Evolutionary conservation across 2,329 filamentous ascomycete species (phyloP).

Genomic region (Dothideomycetes sp.): DNA sequence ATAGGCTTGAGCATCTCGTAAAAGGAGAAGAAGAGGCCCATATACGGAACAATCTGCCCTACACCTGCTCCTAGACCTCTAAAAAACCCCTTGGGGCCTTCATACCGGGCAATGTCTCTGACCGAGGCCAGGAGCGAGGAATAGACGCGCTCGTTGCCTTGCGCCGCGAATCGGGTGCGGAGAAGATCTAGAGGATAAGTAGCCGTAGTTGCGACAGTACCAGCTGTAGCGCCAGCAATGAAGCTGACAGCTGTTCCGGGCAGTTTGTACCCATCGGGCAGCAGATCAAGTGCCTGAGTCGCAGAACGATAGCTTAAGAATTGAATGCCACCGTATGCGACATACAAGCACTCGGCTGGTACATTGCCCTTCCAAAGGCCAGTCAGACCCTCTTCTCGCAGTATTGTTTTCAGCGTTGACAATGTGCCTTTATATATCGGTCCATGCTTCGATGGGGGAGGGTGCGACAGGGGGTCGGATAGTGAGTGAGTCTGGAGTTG

Average conservation of each 20-base stretch:
- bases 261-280: slow-evolving; percentile 36
- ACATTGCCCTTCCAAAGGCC: slow-evolving; percentile 96
- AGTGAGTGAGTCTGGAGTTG: slow-evolving; percentile 85
- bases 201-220: slow-evolving; percentile 65
- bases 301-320: slow-evolving; percentile 78
- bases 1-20: slow-evolving; percentile 62
- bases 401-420: slow-evolving; percentile 56
- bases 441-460: slow-evolving; percentile 21
- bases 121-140: slow-evolving; percentile 57
- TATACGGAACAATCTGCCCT: slow-evolving; percentile 84
- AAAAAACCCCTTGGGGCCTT: slow-evolving; percentile 75
- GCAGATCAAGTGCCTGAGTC: slow-evolving; percentile 53
- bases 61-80: slow-evolving; percentile 73
- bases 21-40: slow-evolving; percentile 88
- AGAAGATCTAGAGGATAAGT: slow-evolving; percentile 93
- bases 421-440: slow-evolving; percentile 63
- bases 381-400: slow-evolving; percentile 69
- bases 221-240: slow-evolving; percentile 70
- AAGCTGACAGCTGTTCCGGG: slow-evolving; percentile 68
- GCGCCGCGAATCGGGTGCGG: slow-evolving; percentile 91
- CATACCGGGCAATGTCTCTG: slow-evolving; percentile 59
- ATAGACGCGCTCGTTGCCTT: slow-evolving; percentile 75
- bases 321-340: slow-evolving; percentile 80
- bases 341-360: slow-evolving; percentile 86
- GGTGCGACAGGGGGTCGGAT: slow-evolving; percentile 57